Evolutionary conservation across 1,284 basidiomycete species (phyloP).

Genomic region (Laetiporus sulphureus): DNA sequence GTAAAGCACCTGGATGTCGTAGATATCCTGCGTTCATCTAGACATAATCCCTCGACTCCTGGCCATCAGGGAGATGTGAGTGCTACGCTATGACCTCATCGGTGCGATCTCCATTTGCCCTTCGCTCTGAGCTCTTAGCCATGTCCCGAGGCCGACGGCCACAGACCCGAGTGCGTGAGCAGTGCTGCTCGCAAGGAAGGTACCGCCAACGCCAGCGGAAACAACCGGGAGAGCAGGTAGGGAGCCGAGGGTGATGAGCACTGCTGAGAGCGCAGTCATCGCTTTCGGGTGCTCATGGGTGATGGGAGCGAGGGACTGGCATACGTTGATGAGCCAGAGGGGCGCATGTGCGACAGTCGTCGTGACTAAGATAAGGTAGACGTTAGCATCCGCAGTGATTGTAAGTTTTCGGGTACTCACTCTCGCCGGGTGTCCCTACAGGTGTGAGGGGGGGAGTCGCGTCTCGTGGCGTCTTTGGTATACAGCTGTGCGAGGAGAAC

Average conservation of each 20-base stretch:
- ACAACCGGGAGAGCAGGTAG: constrained; percentile 65
- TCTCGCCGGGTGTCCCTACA: constrained; percentile 21
- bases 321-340: constrained; percentile 68
- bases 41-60: too few species aligned
- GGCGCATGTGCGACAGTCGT: constrained; percentile 57
- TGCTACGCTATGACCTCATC: background rate
- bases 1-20: too few species aligned
- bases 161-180: constrained; percentile 71
- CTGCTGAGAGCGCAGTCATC: constrained; percentile 67
- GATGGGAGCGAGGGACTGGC: constrained; percentile 65
- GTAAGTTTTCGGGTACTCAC: too few species aligned
- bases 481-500: constrained; percentile 5
- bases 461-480: constrained; percentile 11
- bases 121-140: constrained; percentile 26
- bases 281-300: constrained; percentile 66
- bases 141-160: constrained; percentile 60
- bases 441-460: constrained; percentile 16
- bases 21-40: too few species aligned
- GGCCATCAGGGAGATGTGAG: too few species aligned
- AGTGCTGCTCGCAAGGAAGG: constrained; percentile 60
- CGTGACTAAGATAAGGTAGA: constrained; percentile 1
- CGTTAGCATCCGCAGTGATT: too few species aligned
- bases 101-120: constrained; percentile 13
- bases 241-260: constrained; percentile 69
- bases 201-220: constrained; percentile 58